Evolutionary conservation across 768 basidiomycete genomes (phyloP), one percentile per base, ranked within the genome.

Genomic region (Lactarius quietus): DNA sequence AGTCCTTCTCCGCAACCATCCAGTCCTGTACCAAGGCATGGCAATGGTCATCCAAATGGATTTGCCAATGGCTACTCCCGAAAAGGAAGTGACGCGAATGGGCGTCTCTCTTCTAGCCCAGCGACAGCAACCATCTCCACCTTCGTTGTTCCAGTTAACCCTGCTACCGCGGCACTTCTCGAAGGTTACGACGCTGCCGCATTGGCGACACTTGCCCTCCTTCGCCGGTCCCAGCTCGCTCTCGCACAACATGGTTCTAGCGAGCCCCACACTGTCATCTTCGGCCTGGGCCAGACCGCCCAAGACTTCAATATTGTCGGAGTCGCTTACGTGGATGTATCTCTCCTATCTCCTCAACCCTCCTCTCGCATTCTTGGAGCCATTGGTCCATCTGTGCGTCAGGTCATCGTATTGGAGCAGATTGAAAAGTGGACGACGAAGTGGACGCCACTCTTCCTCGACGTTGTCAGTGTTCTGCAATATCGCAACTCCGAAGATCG

Each of bases 371-470:
- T 96, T 39, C 76, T 86, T 53, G 75, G 74, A 43, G 80, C 78
- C 39, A 82, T 96, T 38, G 88, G 93, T 14, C 66, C 78, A 1
- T 85, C 86, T 2, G 83, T 82, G 33, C 82, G 81, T 18, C 86
- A 84, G 23, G 83, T 96, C 61, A 78, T 95, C 64, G 87, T 95
- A 20, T 82, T 95, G 14, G 95, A 96, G 73, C 93, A 95, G 74
- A 78, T 90, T 8, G 81, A 82, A 71, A 80, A 78, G 68, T 92
- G 89, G 84, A 81, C 83, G n/a, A 86, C 86, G 43, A 92, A 92
- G 75, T 95, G 91, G 90, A 88, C 90, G 1, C 90, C 93, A 0
- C 76, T 96, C 4, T 96, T 90, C 75, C 83, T 97, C 58, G 93
- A 95, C 38, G 78, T 94, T 29, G 82, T 91, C 55, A 82, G 81